These are phyloP conservation scores for Gentiana macrophylla DNA, from an alignment of 257 asterid species.

Conservation along the genomic window DNA sequence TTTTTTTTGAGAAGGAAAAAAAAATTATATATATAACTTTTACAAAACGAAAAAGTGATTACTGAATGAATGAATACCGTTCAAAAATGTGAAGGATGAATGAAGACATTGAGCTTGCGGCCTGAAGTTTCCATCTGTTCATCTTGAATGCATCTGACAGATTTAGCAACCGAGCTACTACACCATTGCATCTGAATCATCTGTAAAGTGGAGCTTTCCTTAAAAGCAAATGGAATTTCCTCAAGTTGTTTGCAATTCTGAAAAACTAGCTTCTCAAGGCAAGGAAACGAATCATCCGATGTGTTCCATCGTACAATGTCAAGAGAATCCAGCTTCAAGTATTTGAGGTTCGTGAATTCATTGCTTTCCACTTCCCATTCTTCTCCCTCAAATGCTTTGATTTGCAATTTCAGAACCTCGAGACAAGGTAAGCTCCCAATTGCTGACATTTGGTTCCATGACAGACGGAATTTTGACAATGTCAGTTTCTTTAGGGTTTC, in stretches of 20 bases:
- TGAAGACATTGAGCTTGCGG: no score
- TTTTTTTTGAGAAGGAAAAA: no score
- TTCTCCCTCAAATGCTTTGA: neutral
- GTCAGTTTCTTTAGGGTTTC: neutral
- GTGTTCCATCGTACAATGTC: neutral
- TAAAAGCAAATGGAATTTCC: neutral
- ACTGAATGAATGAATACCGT: no score
- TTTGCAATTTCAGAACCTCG: neutral
- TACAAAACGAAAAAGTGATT: no score
- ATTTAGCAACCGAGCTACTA: neutral
- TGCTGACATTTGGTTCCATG: neutral
- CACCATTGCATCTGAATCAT: neutral
- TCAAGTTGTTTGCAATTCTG: neutral
- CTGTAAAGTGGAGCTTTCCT: neutral
- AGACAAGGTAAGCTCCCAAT: neutral
- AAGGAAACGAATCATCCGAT: neutral
- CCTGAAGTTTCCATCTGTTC: no score
- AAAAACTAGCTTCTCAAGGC: neutral
- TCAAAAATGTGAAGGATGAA: no score
- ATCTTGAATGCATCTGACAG: no score
- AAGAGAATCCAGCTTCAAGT: neutral
- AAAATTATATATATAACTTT: no score
- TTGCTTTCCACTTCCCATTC: neutral
- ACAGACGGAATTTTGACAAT: neutral
- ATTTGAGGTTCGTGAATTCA: neutral